Evolutionary conservation across 2,329 filamentous ascomycete genomes (phyloP).

Genomic region (Clonostachys sp.): DNA sequence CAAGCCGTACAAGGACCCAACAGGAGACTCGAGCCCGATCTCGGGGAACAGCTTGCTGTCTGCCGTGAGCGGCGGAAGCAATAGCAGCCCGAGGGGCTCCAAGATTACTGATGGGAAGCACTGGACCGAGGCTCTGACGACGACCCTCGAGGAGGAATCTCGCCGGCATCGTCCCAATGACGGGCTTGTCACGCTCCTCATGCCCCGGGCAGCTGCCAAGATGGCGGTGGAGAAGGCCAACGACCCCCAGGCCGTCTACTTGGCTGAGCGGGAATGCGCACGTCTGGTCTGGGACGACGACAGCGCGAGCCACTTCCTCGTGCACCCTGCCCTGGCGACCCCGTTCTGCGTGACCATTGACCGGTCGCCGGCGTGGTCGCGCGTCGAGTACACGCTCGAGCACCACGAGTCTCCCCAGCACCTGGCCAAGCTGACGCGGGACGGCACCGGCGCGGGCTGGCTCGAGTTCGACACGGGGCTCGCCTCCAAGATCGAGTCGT

Average conservation of each 20-base stretch:
- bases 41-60: conserved; percentile 20
- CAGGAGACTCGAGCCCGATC: conserved; percentile 15
- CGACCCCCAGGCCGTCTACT: conserved; percentile 53
- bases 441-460: conserved; percentile 54
- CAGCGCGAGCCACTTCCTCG: conserved; percentile 53
- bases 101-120: conserved; percentile 33
- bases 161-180: conserved; percentile 52
- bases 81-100: conserved; percentile 15
- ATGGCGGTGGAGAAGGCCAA: conserved; percentile 57
- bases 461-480: conserved; percentile 58
- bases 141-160: conserved; percentile 51
- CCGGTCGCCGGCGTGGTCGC: conserved; percentile 53
- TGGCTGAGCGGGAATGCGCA: conserved; percentile 65
- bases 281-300: conserved; percentile 69
- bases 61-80: conserved; percentile 17
- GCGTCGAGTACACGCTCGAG: conserved; percentile 61
- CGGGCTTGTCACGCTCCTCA: conserved; percentile 63
- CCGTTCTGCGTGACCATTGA: conserved; percentile 59
- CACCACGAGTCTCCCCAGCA: conserved; percentile 58
- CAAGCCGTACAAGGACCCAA: conserved; percentile 46
- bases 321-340: conserved; percentile 57
- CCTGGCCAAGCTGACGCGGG: conserved; percentile 55
- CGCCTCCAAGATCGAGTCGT: conserved; percentile 53
- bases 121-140: conserved; percentile 54
- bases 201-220: conserved; percentile 60